A percentile compares a stretch with the other conserved stretches of the same genome.
Evolutionary conservation across 768 basidiomycete genomes (phyloP).

Genomic region (Daedalea quercina): DNA sequence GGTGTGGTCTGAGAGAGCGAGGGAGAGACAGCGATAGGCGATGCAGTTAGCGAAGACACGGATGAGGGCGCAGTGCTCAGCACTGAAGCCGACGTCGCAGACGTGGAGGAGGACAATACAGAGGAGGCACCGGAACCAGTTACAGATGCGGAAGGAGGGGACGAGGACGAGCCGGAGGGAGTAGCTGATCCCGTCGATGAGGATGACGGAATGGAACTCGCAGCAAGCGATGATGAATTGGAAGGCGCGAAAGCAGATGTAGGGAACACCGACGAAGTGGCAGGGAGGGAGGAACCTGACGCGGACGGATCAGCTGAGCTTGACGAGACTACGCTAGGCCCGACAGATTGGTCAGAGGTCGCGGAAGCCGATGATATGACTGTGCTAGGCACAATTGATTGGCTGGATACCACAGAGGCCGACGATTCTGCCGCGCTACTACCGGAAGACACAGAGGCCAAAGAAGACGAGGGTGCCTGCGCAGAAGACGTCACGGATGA

Average conservation of each 20-base stretch:
- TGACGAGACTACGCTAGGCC: too few relatives aligned
- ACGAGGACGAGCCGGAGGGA: slow-evolving; percentile 2
- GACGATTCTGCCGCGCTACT: neutral
- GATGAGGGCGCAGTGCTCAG: neutral
- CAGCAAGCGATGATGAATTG: neutral
- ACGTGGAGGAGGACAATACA: slow-evolving; percentile 1
- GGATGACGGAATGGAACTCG: neutral
- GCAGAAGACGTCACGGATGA: neutral
- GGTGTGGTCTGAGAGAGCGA: neutral
- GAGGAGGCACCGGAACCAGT: neutral
- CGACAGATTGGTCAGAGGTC: neutral
- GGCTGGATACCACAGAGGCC: neutral
- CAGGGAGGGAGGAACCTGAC: neutral
- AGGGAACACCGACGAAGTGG: neutral
- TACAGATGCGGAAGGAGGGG: neutral
- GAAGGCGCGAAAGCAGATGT: slow-evolving; percentile 1
- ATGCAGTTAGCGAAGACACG: neutral
- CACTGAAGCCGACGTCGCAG: slow-evolving; percentile 1
- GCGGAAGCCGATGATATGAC: slow-evolving; percentile 28
- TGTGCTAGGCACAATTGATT: neutral
- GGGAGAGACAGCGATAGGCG: neutral
- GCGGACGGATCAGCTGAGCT: neutral
- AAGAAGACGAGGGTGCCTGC: neutral
- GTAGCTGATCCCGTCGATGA: neutral
- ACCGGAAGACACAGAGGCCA: neutral